These are phyloP conservation scores for Adenanthera pavonina DNA, from an alignment of 306 rosid species.

Conservation along the genomic window DNA sequence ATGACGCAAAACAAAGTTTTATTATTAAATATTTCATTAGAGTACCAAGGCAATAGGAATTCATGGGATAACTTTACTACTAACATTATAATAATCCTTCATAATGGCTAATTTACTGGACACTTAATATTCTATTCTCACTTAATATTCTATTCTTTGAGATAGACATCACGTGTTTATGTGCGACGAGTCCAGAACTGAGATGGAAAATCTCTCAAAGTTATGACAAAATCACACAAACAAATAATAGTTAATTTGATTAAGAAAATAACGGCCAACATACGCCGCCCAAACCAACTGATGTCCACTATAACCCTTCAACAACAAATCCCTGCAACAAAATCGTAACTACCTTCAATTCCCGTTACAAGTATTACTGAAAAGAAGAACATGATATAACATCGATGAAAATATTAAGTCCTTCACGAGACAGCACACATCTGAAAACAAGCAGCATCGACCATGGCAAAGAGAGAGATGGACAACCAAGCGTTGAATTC, in stretches of 20 bases:
- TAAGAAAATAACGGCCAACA: slow-evolving; percentile 41
- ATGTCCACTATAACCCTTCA: slow-evolving; percentile 80
- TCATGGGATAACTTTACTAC: slow-evolving; percentile 8
- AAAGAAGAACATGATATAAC: not conserved
- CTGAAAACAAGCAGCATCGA: slow-evolving; percentile 91
- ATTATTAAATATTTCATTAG: not conserved
- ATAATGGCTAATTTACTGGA: slow-evolving; percentile 10
- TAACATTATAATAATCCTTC: not conserved
- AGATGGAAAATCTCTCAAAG: not conserved
- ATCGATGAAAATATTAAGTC: not conserved
- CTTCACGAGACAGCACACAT: slow-evolving; percentile 23
- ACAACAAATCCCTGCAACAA: slow-evolving; percentile 79
- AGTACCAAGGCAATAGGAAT: not conserved
- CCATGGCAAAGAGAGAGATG: slow-evolving; percentile 71
- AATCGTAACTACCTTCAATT: slow-evolving; percentile 25
- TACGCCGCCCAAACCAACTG: slow-evolving; percentile 98
- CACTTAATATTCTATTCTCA: slow-evolving; percentile 14
- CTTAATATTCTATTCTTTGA: slow-evolving; percentile 3
- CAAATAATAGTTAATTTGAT: slow-evolving; percentile 9
- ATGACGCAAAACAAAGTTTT: not conserved
- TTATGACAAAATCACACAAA: not conserved
- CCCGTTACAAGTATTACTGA: not conserved
- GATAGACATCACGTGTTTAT: not conserved
- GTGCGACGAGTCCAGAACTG: not conserved
- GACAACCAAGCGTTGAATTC: slow-evolving; percentile 86